Evolutionary conservation across 140 eudicot species (phyloP).

Genomic region (Bidens hawaiensis): DNA sequence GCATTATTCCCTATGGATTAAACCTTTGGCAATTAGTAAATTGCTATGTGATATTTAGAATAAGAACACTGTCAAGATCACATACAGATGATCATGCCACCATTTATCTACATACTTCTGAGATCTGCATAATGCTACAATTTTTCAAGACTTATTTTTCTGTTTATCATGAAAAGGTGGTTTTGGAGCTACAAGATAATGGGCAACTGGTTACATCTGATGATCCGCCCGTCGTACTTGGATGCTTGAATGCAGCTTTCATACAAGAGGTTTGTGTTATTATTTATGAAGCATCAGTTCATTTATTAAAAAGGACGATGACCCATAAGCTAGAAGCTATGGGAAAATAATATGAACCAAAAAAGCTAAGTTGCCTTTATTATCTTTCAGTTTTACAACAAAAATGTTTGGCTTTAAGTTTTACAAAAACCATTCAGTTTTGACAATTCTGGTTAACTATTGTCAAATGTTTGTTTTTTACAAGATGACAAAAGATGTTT

Average conservation of each 20-base stretch:
- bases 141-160: background rate
- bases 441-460: background rate
- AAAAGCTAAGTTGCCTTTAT: background rate
- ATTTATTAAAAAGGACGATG: background rate
- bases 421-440: background rate
- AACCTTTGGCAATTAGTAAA: background rate
- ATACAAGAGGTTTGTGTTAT: slow-evolving; percentile 62
- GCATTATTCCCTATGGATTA: background rate
- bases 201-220: slow-evolving; percentile 86
- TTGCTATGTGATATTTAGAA: background rate
- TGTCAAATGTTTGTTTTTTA: background rate
- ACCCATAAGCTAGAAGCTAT: background rate
- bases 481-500: background rate
- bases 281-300: background rate
- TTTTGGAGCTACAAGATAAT: slow-evolving; percentile 75
- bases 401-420: background rate
- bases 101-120: background rate
- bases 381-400: background rate
- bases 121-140: background rate
- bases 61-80: slow-evolving; percentile 2
- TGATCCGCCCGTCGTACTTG: slow-evolving; percentile 88
- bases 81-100: slow-evolving; percentile 1
- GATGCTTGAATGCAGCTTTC: slow-evolving; percentile 60
- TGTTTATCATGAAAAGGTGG: slow-evolving; percentile 48
- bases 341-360: background rate